phyloP scores from a whole-genome alignment of 1,284 basidiomycete species.

The Trametes polyzona region DNA sequence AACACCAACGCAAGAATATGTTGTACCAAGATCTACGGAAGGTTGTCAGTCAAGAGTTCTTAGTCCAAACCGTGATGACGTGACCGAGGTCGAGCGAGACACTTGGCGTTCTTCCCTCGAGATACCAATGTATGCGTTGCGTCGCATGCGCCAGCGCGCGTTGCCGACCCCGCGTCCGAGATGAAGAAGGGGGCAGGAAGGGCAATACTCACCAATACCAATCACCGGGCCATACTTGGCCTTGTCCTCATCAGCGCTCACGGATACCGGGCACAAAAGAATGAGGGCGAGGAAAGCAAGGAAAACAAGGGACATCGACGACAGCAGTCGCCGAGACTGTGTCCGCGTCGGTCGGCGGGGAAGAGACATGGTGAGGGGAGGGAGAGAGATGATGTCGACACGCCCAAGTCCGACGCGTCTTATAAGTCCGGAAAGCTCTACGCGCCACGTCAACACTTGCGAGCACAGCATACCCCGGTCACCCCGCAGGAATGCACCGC shows the following conservation, averaged over 20 bases:
- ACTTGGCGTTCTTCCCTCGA: no score
- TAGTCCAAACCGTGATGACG: no score
- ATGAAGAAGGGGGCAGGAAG: no score
- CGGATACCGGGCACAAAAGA: conserved; percentile 61
- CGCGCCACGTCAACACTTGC: conserved; percentile 29
- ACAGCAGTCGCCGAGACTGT: conserved; percentile 60
- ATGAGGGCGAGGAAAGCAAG: conserved; percentile 68
- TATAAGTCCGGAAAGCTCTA: conserved; percentile 17
- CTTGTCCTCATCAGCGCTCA: conserved; percentile 59
- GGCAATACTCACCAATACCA: conserved; percentile 80
- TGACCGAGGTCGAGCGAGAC: neutral
- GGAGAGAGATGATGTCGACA: conserved; percentile 15
- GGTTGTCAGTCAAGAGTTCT: neutral
- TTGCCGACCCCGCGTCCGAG: no score
- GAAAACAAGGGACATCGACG: conserved; percentile 67
- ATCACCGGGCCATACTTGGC: conserved; percentile 91
- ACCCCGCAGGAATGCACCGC: conserved; percentile 7
- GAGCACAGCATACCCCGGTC: conserved; percentile 14
- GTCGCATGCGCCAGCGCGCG: no score
- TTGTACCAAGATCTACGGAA: conserved; percentile 75
- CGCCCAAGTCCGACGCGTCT: conserved; percentile 13
- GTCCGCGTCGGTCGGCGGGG: conserved; percentile 56
- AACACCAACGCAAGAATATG: conserved; percentile 88
- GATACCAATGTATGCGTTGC: no score
- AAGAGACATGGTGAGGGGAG: conserved; percentile 41